Percentiles rank a stretch among this genome's conserved stretches.
Conservation (phyloP, 805 yeast genomes). For the Ogataea glucozyma region DNA sequence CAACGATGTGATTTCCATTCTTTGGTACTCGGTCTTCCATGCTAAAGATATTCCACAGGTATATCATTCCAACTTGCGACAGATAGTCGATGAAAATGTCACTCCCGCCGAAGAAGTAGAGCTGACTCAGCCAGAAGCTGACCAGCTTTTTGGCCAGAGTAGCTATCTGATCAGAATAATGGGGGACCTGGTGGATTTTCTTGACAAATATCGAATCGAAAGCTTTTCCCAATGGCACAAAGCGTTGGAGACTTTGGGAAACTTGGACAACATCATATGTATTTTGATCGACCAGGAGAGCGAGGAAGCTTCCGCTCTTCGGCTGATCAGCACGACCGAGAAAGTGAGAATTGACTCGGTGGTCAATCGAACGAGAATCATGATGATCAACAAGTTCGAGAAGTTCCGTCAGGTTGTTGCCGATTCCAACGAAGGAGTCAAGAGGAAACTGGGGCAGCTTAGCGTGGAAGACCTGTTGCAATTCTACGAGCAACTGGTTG, state of each 20-base stretch:
- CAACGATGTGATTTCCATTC: slow-evolving; percentile 48
- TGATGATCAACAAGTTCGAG: slow-evolving; percentile 33
- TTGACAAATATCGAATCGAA: slow-evolving; percentile 40
- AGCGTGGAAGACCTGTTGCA: slow-evolving; percentile 12
- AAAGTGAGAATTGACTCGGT: slow-evolving; percentile 37
- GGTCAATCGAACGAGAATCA: slow-evolving; percentile 33
- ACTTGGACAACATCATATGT: slow-evolving; percentile 34
- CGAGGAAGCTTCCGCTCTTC: slow-evolving; percentile 4
- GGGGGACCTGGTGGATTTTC: slow-evolving; percentile 66
- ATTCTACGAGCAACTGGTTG: slow-evolving; percentile 31
- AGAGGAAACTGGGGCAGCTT: slow-evolving; percentile 7
- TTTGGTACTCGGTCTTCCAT: slow-evolving; percentile 59
- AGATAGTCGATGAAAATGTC: slow-evolving; percentile 1
- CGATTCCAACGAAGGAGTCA: slow-evolving; percentile 8
- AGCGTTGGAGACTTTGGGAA: slow-evolving; percentile 25
- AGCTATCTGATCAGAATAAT: slow-evolving; percentile 62
- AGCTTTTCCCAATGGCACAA: slow-evolving; percentile 26
- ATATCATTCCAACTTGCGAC: slow-evolving; percentile 27
- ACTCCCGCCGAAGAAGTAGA: slow-evolving; percentile 9
- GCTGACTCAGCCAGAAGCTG: slow-evolving; percentile 18
- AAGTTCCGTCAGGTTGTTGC: slow-evolving; percentile 20
- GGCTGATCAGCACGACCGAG: slow-evolving; percentile 34
- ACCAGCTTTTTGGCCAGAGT: slow-evolving; percentile 53
- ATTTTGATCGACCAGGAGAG: slow-evolving; percentile 31
- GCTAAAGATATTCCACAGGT: slow-evolving; percentile 32